Base-by-base conservation (phyloP, 345 rosid species). In the Anastatica hierochuntica region DNA sequence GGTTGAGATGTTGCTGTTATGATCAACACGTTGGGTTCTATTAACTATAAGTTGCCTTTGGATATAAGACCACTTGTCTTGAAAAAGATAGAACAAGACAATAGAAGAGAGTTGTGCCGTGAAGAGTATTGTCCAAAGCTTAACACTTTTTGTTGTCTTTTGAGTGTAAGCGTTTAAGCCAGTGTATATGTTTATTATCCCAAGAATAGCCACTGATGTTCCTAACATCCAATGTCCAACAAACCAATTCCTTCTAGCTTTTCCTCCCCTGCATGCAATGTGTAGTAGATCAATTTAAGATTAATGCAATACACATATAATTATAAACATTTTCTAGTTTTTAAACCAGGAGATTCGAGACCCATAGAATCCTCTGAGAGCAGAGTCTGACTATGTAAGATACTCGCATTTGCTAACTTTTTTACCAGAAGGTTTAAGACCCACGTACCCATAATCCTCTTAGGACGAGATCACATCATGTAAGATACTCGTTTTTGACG, bases 201-300 rank as follows among this genome's bases (percentile, higher is more conserved):
- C 94, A 56, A 79, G 64, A 6, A 86, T 46, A 2, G 83, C 75
- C 34, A 71, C 44, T 6, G 62, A 35, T 46, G 85, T 84, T 58
- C 96, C 97, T 18, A 80, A 46, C 33, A 86, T 60, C 97, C 97
- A 90, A 17, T 90, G 97, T 49, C 72, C 72, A 26, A 79, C 43
- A 65, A 77, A 86, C 97, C 97, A 90, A 34, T 58, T 56, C 10
- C 72, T 74, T 69, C 97, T 84, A 54, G 69, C 72, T 48, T 61
- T 80, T 14, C 57, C 75, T 68, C 83, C 95, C 53, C 97, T 90
- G 70, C 69, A 52, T n/a, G n/a, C n/a, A n/a, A n/a, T n/a, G n/a
- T n/a, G n/a, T n/a, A n/a, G n/a, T n/a, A n/a, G n/a, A n/a, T n/a
- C n/a, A n/a, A n/a, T n/a, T n/a, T n/a, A n/a, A n/a, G n/a, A n/a